Percentiles rank a stretch among this genome's conserved stretches.
These are phyloP conservation scores for Graphilbum fragrans DNA, from an alignment of 2,329 filamentous ascomycete genomes.

Conservation along the genomic window DNA sequence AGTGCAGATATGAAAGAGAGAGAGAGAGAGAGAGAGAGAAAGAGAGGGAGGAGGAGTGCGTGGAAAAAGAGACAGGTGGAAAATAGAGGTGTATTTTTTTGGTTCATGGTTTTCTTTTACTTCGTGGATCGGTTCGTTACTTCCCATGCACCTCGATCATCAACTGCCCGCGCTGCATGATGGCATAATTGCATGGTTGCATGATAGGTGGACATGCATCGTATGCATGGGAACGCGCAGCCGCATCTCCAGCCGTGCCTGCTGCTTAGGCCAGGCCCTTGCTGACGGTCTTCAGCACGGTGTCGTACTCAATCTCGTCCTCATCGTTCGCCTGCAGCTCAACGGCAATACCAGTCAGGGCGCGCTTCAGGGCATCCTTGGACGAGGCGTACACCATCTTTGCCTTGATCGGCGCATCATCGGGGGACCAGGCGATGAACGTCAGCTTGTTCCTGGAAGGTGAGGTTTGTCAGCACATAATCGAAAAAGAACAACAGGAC, in stretches of 20 bases:
- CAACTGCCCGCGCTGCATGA: too few relatives aligned
- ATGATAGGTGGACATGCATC: too few relatives aligned
- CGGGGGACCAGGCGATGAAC: constrained; percentile 70
- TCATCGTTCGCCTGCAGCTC: constrained; percentile 77
- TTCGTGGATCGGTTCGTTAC: neutral
- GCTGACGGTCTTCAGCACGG: constrained; percentile 54
- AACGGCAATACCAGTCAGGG: constrained; percentile 60
- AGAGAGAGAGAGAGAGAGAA: neutral
- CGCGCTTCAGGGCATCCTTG: constrained; percentile 74
- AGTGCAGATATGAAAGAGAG: neutral
- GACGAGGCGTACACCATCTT: constrained; percentile 89
- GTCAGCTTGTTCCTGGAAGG: constrained; percentile 59
- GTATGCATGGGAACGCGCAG: too few relatives aligned
- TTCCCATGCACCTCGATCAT: neutral
- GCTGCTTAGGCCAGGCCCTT: constrained; percentile 43
- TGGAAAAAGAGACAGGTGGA: neutral
- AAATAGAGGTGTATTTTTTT: neutral
- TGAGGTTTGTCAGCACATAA: neutral
- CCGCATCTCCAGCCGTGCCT: too few relatives aligned
- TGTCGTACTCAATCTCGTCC: constrained; percentile 70
- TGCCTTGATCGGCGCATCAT: constrained; percentile 70
- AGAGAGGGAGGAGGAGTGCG: neutral
- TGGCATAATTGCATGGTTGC: too few relatives aligned
- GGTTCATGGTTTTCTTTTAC: too few relatives aligned
- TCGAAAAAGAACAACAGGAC: neutral